A percentile compares a stretch with the other conserved stretches of the same genome.
phyloP scores from a whole-genome alignment of 257 asterid species.

The Solanum pinnatisectum region DNA sequence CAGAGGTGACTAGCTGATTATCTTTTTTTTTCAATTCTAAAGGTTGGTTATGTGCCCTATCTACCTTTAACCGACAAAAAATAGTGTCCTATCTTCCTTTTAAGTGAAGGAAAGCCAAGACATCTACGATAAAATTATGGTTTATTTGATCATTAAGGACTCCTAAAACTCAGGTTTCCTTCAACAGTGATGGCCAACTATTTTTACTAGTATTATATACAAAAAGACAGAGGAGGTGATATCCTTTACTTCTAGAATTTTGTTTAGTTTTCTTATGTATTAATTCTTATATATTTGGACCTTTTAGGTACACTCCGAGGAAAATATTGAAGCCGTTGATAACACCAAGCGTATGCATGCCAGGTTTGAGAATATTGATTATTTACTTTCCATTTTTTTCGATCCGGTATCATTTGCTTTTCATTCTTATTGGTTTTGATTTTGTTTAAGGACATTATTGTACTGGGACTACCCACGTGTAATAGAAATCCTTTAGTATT shows the following conservation, averaged over 20 bases:
- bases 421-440: neutral
- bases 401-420: neutral
- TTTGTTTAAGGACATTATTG: neutral
- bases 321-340: conserved; percentile 89
- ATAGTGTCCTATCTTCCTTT: neutral
- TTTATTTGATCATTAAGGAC: neutral
- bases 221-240: neutral
- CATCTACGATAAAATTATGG: neutral
- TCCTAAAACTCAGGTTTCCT: neutral
- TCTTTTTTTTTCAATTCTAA: neutral
- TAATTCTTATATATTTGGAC: conserved; percentile 23
- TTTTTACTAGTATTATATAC: neutral
- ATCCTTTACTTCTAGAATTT: neutral
- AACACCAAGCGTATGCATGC: conserved; percentile 54
- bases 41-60: neutral
- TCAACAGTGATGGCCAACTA: neutral
- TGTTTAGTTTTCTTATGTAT: neutral
- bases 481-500: neutral
- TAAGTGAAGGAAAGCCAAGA: neutral
- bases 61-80: neutral
- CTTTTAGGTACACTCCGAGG: conserved; percentile 68
- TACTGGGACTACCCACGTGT: neutral
- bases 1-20: neutral
- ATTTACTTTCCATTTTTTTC: neutral
- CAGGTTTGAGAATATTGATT: conserved; percentile 38